These are phyloP conservation scores for Vitellaria paradoxa DNA, from an alignment of 179 eudicot genomes.

Conservation along the genomic window DNA sequence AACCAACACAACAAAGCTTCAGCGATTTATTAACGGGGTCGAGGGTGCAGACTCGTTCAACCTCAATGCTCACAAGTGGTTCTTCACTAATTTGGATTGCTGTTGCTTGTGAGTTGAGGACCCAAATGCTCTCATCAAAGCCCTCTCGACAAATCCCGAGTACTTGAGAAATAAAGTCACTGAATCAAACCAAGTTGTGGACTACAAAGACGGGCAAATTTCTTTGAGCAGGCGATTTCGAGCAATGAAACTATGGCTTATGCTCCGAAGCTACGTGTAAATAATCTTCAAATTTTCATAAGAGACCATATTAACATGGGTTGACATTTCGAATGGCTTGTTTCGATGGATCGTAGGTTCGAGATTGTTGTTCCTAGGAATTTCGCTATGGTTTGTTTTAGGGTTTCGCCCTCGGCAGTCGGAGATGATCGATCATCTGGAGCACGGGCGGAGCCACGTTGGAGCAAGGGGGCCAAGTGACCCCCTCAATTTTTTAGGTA, in stretches of 20 bases:
- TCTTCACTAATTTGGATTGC: no score
- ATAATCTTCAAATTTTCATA: neutral
- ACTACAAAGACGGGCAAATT: neutral
- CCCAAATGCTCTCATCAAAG: neutral
- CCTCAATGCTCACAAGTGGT: neutral
- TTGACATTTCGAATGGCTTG: neutral
- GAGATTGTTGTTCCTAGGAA: neutral
- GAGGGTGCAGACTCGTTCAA: no score
- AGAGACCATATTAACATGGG: neutral
- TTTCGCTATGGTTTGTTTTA: slow-evolving; percentile 6
- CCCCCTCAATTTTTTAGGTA: no score
- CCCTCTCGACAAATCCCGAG: no score
- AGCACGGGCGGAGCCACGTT: neutral
- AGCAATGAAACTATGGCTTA: no score
- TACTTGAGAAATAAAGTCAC: no score
- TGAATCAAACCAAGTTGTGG: neutral
- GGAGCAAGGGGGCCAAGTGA: no score
- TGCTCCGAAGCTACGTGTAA: neutral
- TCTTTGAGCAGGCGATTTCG: neutral
- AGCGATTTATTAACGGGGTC: no score
- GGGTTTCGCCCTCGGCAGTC: neutral
- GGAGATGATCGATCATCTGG: neutral
- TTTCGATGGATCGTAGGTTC: neutral
- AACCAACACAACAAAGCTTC: no score
- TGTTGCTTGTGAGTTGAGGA: neutral